These are phyloP conservation scores for Podila epigama DNA, from an alignment of 192 early-diverging fungal genomes.

Conservation along the genomic window DNA sequence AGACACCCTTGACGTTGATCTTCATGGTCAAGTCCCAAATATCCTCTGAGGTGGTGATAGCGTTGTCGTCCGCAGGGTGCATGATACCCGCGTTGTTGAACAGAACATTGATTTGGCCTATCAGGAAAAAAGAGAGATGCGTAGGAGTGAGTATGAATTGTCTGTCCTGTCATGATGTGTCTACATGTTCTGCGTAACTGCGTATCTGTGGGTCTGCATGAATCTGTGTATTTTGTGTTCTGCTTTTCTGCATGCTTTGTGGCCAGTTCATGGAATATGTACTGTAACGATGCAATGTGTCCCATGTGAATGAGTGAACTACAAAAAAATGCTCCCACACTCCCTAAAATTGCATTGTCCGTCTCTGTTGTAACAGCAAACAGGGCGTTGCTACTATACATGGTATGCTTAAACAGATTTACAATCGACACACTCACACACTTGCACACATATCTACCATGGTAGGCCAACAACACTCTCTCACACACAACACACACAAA, in stretches of 20 bases:
- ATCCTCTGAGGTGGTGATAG: slow-evolving; percentile 73
- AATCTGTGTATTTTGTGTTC: neutral
- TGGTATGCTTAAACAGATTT: too few species aligned
- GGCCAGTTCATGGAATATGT: too few species aligned
- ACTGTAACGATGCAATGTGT: too few species aligned
- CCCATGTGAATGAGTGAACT: too few species aligned
- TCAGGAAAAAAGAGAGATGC: neutral
- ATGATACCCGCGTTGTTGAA: slow-evolving; percentile 94
- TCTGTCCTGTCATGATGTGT: neutral
- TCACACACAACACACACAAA: too few species aligned
- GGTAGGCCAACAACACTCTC: slow-evolving; percentile 78
- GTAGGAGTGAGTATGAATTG: neutral
- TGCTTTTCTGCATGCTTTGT: too few species aligned
- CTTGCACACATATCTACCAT: too few species aligned
- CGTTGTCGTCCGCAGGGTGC: slow-evolving; percentile 81
- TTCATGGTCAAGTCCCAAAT: slow-evolving; percentile 80
- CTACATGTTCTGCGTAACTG: neutral
- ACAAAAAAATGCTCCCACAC: neutral
- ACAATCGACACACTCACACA: too few species aligned
- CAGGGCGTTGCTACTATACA: too few species aligned
- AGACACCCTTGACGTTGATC: slow-evolving; percentile 90
- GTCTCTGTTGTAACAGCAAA: too few species aligned
- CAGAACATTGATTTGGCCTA: slow-evolving; percentile 79
- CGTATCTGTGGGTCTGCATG: neutral
- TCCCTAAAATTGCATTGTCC: too few species aligned